Base-by-base conservation (phyloP, 345 rosid species). In the Laguncularia racemosa region DNA sequence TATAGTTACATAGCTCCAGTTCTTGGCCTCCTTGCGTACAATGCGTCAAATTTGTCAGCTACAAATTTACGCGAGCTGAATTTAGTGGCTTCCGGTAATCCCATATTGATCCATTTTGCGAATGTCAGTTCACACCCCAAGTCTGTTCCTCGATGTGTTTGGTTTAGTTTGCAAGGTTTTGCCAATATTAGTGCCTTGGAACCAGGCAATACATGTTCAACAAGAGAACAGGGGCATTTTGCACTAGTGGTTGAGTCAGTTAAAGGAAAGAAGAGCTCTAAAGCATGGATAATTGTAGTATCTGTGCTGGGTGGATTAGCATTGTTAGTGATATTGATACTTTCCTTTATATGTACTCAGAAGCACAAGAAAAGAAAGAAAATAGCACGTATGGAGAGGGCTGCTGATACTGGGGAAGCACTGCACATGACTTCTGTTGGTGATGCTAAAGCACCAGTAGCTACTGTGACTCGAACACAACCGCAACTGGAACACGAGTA, bases 331-430 rank as follows among this genome's bases (percentile, higher is more conserved):
- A 60, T 87, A 52, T 68, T 83, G 58, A 59, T 71, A 57, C 67
- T 81, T 55, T 46, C 85, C 20, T 77, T 78, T 1, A 18, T 82
- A 54, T 73, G 97, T 79, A 74, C 66, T 59, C 76, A 68, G 33
- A 84, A 78, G 44, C 75, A 77, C 65, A 83, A 84, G 83, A 62
- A 69, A 51, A 76, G 68, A 54, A 83, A 72, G 81, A 76, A 63
- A 59, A 76, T 89, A 74, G 77, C 70, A 28, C 82, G 80, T 64
- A 89, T 93, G 99, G 88, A 93, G 74, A 89, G 69, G 71, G 99
- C 91, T 44, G 83, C 97, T 44, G 99, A 89, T 52, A 77, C 76
- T 55, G 99, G 99, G 57, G 99, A 93, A 78, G 78, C 91, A 54
- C 72, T 93, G 16, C 72, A 70, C 16, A 84, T 85, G 85, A 74